Evolutionary conservation across 441 rosid species (phyloP).

Genomic region (Manihot esculenta): DNA sequence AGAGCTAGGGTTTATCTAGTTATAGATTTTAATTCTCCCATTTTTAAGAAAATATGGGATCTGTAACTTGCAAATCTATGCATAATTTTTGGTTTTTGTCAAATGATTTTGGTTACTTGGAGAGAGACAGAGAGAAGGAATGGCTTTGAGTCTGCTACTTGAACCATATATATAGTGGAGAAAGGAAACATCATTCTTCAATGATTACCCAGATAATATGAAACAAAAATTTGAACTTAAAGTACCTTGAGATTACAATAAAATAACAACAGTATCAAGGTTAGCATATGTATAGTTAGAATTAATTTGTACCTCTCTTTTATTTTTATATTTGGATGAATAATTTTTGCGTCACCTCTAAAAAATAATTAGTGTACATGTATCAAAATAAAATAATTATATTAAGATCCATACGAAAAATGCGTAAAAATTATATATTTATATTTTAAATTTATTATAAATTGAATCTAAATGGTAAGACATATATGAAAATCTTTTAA

Average conservation of each 20-base stretch:
- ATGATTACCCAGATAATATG: constrained; percentile 15
- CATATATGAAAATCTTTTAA: no score
- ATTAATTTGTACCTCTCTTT: background rate
- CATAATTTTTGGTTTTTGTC: background rate
- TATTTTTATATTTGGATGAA: background rate
- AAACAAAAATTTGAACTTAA: constrained; percentile 21
- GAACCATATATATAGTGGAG: constrained; percentile 21
- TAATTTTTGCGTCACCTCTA: background rate
- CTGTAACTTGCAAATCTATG: background rate
- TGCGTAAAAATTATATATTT: no score
- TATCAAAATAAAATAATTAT: no score
- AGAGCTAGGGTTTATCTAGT: constrained; percentile 33
- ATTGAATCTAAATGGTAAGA: no score
- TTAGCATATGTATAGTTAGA: constrained; percentile 11
- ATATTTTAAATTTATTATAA: no score
- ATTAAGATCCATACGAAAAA: no score
- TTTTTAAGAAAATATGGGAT: constrained; percentile 11
- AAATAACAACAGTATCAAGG: constrained; percentile 15
- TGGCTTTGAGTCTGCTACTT: constrained; percentile 17
- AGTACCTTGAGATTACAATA: constrained; percentile 18
- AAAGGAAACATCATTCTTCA: constrained; percentile 22
- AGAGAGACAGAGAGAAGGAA: constrained; percentile 16
- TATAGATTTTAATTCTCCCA: constrained; percentile 4
- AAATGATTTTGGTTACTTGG: background rate
- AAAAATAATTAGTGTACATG: no score